A percentile compares a stretch with the other conserved stretches of the same genome.
Conservation (phyloP, 768 basidiomycete species). For the Porpolomopsis calyptriformis region DNA sequence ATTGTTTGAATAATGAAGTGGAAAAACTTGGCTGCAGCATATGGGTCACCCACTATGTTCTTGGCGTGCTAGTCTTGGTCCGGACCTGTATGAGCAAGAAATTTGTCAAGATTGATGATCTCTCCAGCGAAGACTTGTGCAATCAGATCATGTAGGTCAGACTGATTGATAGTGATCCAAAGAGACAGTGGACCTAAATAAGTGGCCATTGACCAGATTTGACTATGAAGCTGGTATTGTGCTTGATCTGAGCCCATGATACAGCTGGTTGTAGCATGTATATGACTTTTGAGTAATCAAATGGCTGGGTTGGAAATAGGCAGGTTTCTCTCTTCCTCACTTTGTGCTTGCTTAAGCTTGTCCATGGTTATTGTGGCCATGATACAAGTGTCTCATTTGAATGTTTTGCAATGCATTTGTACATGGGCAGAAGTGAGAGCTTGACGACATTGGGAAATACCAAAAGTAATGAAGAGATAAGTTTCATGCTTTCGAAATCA, state of each 20-base stretch:
- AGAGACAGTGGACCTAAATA: constrained; percentile 22
- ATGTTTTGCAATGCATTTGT: not conserved
- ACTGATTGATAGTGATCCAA: constrained; percentile 36
- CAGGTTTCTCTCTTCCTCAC: constrained; percentile 20
- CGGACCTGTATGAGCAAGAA: constrained; percentile 19
- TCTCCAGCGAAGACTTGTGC: constrained; percentile 33
- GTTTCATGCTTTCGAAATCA: not conserved
- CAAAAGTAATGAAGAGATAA: constrained; percentile 1
- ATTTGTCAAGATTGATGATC: constrained; percentile 33
- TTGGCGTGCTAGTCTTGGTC: constrained; percentile 7
- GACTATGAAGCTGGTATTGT: constrained; percentile 13
- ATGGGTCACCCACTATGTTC: constrained; percentile 30
- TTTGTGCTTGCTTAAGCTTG: not conserved
- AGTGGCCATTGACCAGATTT: constrained; percentile 28
- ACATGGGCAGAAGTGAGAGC: not conserved
- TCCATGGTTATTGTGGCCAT: not conserved
- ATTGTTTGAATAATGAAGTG: constrained; percentile 24
- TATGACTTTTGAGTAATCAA: constrained; percentile 14
- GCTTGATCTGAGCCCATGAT: constrained; percentile 27
- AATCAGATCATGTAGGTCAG: constrained; percentile 32
- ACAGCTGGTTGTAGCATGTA: constrained; percentile 14
- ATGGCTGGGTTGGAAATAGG: constrained; percentile 19
- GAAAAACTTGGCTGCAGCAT: constrained; percentile 32
- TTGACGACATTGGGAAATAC: not conserved
- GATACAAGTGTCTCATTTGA: not conserved